A percentile compares a stretch with the other conserved stretches of the same genome.
phyloP scores from a whole-genome alignment of 768 basidiomycete genomes.

The Psilocybe subaeruginosa region DNA sequence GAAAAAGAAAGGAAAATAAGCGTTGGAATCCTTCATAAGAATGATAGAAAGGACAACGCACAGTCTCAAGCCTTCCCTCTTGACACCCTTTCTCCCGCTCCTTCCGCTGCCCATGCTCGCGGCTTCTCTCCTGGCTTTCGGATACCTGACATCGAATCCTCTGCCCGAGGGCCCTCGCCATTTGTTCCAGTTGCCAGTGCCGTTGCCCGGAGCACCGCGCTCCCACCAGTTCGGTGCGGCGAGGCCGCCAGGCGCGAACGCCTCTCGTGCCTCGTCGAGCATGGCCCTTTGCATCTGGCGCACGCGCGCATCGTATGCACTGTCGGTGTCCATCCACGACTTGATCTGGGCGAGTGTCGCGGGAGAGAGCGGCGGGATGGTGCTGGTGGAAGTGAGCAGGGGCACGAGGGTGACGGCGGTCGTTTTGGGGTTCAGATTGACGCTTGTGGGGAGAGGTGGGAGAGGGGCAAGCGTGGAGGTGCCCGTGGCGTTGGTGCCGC shows the following conservation, averaged over 20 bases:
- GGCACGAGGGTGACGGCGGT: slow-evolving; percentile 69
- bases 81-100: slow-evolving; percentile 54
- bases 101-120: slow-evolving; percentile 37
- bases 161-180: slow-evolving; percentile 38
- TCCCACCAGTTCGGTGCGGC: slow-evolving; percentile 64
- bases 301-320: slow-evolving; percentile 53
- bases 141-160: slow-evolving; percentile 59
- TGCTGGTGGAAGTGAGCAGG: slow-evolving; percentile 48
- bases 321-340: slow-evolving; percentile 67
- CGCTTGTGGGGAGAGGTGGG: slow-evolving; percentile 44
- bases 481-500: slow-evolving; percentile 12
- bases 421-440: slow-evolving; percentile 53
- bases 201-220: slow-evolving; percentile 37
- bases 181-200: slow-evolving; percentile 35
- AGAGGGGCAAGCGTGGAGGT: slow-evolving; percentile 33
- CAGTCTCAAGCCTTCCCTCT: slow-evolving; percentile 75
- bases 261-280: slow-evolving; percentile 50
- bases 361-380: slow-evolving; percentile 55
- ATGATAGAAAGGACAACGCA: slow-evolving; percentile 46
- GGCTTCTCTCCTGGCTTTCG: slow-evolving; percentile 34
- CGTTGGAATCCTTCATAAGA: neutral
- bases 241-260: slow-evolving; percentile 38
- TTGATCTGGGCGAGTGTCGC: slow-evolving; percentile 57
- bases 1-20: slow-evolving; percentile 13
- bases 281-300: slow-evolving; percentile 55